Base-by-base conservation (phyloP, 129 eudicot species). In the Tagetes erecta region DNA sequence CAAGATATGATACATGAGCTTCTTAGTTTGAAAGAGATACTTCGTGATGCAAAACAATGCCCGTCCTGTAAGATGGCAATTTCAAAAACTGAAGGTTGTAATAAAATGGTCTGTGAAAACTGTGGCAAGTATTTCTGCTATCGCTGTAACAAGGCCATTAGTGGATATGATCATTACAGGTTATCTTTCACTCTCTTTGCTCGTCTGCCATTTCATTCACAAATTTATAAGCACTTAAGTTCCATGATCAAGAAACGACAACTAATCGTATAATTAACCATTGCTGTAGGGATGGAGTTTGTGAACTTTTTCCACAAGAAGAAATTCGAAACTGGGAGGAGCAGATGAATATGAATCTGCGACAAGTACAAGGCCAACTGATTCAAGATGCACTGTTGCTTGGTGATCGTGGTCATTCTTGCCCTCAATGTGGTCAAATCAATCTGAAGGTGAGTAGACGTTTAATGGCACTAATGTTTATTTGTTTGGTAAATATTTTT, bases 11-110 rank as follows among this genome's bases (percentile, higher is more conserved):
- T 91, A 27, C 76, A 91, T 36, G 93, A 94, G 81, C 74, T 94
- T 68, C 89, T 85, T 71, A 94, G 97, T 66, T 78, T 88, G 51
- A 83, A 75, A 71, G 97, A 91, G 58, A 84, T 88, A 75, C 78
- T 81, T 45, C 86, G 89, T 68, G 86, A 79, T 81, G 89, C 96
- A 63, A 91, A 88, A 73, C 97, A 80, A 75, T 94, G 99, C 77
- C 97, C 99, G 59, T 72, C 91, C 60, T 94, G 99, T 82, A 94
- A 94, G 70, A 85, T 94, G 86, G 99, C 99, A 3, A 94, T 94
- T 60, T 86, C 94, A 6, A 85, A 87, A 81, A 91, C 88, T 10
- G 99, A 84, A 80, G 99, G 99, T 50, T 94, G 99, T 86, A 94
- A 91, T 41, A 88, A 88, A 79, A 91, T 94, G 97, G 88, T 81